These are phyloP conservation scores for Phaeosphaeriaceae sp. DNA, from an alignment of 2,329 filamentous ascomycete species.

Conservation along the genomic window DNA sequence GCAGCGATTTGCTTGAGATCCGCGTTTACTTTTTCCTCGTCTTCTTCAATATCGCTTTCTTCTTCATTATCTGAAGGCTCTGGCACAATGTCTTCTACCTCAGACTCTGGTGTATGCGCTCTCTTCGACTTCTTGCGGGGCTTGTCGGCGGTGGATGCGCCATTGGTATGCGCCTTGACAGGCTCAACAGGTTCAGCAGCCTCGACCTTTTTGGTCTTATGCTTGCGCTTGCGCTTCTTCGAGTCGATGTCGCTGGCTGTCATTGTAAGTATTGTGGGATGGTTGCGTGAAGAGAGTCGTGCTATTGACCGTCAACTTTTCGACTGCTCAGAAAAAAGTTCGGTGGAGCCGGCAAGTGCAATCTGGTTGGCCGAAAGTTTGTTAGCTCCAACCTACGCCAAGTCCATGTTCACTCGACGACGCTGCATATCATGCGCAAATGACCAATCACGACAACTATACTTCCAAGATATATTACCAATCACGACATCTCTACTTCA, in stretches of 20 bases:
- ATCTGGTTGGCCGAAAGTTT: slow-evolving; percentile 3
- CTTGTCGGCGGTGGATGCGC: slow-evolving; percentile 43
- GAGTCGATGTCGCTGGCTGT: slow-evolving; percentile 48
- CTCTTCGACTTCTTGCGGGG: slow-evolving; percentile 52
- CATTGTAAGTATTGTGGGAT: slow-evolving; percentile 33
- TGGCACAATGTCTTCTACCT: slow-evolving; percentile 26
- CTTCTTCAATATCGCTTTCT: slow-evolving; percentile 43
- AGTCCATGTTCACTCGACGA: background rate
- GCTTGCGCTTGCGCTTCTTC: slow-evolving; percentile 58
- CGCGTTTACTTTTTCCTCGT: slow-evolving; percentile 41
- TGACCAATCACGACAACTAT: too few relatives aligned
- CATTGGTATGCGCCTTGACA: slow-evolving; percentile 41
- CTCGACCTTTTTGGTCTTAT: slow-evolving; percentile 46
- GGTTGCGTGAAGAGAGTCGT: slow-evolving; percentile 7
- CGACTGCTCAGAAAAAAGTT: slow-evolving; percentile 31
- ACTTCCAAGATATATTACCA: too few relatives aligned
- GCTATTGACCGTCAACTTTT: slow-evolving; percentile 24
- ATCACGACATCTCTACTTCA: too few relatives aligned
- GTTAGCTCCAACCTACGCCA: background rate
- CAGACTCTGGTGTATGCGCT: slow-evolving; percentile 41
- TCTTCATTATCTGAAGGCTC: slow-evolving; percentile 35
- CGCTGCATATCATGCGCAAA: background rate
- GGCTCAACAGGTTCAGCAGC: slow-evolving; percentile 26
- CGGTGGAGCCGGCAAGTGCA: slow-evolving; percentile 16
- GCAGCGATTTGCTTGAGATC: slow-evolving; percentile 42